A percentile compares a stretch with the other conserved stretches of the same genome.
These are phyloP conservation scores for Colletotrichum sp. DNA, from an alignment of 2,329 filamentous ascomycete genomes.

Conservation along the genomic window DNA sequence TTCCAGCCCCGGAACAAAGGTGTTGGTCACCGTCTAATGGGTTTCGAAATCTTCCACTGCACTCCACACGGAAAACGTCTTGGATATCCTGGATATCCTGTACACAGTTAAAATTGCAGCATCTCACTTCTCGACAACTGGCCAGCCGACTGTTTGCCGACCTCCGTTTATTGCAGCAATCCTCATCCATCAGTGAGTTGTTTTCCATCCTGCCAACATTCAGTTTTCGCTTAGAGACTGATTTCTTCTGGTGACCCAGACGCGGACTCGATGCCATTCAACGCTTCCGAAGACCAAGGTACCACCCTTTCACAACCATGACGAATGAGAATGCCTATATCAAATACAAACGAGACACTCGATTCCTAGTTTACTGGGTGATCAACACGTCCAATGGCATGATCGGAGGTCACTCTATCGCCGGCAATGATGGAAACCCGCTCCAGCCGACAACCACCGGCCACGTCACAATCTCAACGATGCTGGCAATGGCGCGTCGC, in stretches of 20 bases:
- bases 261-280: neutral
- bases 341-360: neutral
- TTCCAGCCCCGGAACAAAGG: neutral
- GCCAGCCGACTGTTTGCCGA: neutral
- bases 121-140: neutral
- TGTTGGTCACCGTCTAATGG: neutral
- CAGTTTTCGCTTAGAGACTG: neutral
- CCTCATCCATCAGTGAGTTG: neutral
- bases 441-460: neutral
- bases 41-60: neutral
- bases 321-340: neutral
- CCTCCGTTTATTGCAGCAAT: neutral
- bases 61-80: neutral
- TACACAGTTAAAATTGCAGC: neutral
- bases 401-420: neutral
- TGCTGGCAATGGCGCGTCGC: neutral
- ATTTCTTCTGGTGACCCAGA: neutral
- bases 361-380: neutral
- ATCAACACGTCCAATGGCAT: neutral
- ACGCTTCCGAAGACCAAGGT: neutral
- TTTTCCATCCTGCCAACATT: neutral
- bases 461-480: neutral
- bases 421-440: neutral
- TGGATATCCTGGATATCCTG: neutral
- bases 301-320: neutral